Conservation (phyloP, 495 filamentous ascomycete species). For the Xylaria castorea region DNA sequence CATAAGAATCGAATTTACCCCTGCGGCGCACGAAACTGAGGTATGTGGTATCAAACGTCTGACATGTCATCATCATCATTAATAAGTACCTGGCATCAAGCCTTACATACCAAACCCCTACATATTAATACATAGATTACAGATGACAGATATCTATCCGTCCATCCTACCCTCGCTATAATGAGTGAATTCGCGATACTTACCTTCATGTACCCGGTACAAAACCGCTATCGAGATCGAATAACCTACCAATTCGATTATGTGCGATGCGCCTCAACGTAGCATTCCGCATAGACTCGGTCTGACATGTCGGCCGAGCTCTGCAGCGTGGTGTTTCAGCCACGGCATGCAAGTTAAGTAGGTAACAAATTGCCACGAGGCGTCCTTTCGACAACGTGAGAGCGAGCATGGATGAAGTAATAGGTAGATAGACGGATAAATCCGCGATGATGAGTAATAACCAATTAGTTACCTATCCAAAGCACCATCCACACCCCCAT, state of each 20-base stretch:
- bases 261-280: conserved; percentile 9
- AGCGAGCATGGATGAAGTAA: not conserved
- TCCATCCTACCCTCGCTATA: not conserved
- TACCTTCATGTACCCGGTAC: conserved; percentile 9
- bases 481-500: not conserved
- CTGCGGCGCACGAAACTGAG: not conserved
- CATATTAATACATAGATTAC: not conserved
- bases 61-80: conserved; percentile 9
- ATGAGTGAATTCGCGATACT: not conserved
- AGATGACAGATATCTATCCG: not conserved
- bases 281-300: not conserved
- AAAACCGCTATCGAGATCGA: not conserved
- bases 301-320: conserved; percentile 4
- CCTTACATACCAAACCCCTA: not conserved
- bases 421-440: not conserved
- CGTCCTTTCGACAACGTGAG: not conserved
- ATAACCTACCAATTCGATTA: not conserved
- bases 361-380: not conserved
- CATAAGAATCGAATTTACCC: not conserved
- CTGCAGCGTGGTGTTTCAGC: not conserved
- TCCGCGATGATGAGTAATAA: not conserved
- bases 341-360: not conserved
- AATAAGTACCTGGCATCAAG: conserved; percentile 4
- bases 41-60: not conserved
- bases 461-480: not conserved